phyloP scores from a whole-genome alignment of 306 rosid species.

The Mimosa pudica region DNA sequence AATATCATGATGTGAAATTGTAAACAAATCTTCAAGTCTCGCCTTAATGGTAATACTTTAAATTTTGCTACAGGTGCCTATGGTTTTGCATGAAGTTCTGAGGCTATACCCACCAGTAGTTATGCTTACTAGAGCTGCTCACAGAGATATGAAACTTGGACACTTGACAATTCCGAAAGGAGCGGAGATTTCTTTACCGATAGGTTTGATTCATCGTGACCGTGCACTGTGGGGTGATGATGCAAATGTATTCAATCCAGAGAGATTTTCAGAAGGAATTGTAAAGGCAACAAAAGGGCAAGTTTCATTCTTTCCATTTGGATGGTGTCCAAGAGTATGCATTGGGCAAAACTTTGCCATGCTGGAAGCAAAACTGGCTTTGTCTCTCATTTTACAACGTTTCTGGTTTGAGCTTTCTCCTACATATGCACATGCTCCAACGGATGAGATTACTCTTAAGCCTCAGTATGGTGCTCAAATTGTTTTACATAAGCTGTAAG shows the following conservation, averaged over 20 bases:
- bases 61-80: constrained; percentile 2
- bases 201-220: constrained; percentile 29
- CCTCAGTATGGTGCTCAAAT: neutral
- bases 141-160: neutral
- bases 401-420: constrained; percentile 45
- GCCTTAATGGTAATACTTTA: neutral
- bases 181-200: neutral
- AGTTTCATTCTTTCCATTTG: constrained; percentile 32
- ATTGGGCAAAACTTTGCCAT: constrained; percentile 39
- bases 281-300: constrained; percentile 29
- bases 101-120: neutral
- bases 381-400: constrained; percentile 42
- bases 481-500: neutral
- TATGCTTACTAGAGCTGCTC: neutral
- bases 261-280: constrained; percentile 38
- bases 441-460: neutral
- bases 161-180: neutral
- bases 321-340: constrained; percentile 33
- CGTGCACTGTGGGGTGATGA: constrained; percentile 34
- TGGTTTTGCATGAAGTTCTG: constrained; percentile 32
- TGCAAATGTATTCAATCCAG: constrained; percentile 34
- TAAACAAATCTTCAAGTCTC: neutral
- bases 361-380: constrained; percentile 42
- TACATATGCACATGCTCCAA: constrained; percentile 36
- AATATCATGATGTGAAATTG: neutral